Conservation (phyloP, 2,329 filamentous ascomycete species). For the Fusarium pininemorale region DNA sequence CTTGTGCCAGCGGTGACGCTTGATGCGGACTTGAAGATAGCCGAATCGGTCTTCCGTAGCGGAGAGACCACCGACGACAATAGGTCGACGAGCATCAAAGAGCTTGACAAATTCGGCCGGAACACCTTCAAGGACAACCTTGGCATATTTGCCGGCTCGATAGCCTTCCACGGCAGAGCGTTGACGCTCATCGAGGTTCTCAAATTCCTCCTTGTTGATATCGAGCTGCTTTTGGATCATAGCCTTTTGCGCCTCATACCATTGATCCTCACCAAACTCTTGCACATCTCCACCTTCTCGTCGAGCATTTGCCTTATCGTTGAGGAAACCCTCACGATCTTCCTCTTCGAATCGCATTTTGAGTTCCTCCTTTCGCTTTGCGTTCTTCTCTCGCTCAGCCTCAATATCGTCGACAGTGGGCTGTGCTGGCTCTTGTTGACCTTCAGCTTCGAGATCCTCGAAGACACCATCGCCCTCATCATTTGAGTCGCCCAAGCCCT, state of each 20-base stretch:
- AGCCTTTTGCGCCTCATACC: conserved; percentile 98
- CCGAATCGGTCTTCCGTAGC: conserved; percentile 96
- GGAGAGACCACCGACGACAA: conserved; percentile 90
- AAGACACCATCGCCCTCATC: conserved; percentile 68
- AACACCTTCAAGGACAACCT: conserved; percentile 87
- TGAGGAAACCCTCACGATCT: conserved; percentile 94
- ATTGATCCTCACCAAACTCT: conserved; percentile 96
- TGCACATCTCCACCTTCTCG: conserved; percentile 74
- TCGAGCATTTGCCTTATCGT: conserved; percentile 83
- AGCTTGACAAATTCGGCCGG: conserved; percentile 87
- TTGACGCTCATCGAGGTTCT: conserved; percentile 84
- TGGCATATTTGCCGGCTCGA: conserved; percentile 91
- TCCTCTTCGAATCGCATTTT: conserved; percentile 96
- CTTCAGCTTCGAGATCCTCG: conserved; percentile 69
- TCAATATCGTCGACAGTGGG: conserved; percentile 69
- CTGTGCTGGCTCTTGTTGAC: conserved; percentile 63
- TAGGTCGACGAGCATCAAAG: conserved; percentile 83
- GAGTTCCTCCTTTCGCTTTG: conserved; percentile 91
- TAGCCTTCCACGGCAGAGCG: conserved; percentile 87
- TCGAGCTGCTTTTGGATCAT: conserved; percentile 93
- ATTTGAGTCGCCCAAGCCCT: conserved; percentile 63
- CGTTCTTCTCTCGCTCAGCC: conserved; percentile 89
- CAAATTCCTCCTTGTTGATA: conserved; percentile 96
- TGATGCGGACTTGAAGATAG: conserved; percentile 94
- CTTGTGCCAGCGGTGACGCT: conserved; percentile 98